phyloP scores from a whole-genome alignment of 192 early-diverging fungal species.

The Kickxella alabastrina region DNA sequence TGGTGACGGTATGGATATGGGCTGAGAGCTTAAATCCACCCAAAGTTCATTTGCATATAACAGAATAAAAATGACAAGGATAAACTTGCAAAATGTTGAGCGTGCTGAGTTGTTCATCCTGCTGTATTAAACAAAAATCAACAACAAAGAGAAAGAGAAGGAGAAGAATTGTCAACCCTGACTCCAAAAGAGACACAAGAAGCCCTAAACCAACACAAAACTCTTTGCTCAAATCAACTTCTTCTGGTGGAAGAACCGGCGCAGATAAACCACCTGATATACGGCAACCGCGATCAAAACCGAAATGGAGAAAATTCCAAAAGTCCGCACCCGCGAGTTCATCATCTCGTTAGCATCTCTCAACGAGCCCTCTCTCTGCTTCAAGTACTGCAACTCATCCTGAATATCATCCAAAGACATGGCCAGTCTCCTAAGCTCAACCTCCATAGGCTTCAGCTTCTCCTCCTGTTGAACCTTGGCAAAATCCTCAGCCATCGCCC shows the following conservation, averaged over 20 bases:
- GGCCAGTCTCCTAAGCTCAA: slow-evolving; percentile 81
- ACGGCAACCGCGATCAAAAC: slow-evolving; percentile 68
- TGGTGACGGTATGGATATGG: too few relatives aligned
- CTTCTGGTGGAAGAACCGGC: slow-evolving; percentile 85
- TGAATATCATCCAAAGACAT: slow-evolving; percentile 70
- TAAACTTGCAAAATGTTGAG: too few relatives aligned
- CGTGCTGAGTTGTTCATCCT: too few relatives aligned
- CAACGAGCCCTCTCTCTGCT: slow-evolving; percentile 75
- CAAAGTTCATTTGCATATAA: too few relatives aligned
- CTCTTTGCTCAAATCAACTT: slow-evolving; percentile 65
- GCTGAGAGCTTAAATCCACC: too few relatives aligned
- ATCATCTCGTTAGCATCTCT: slow-evolving; percentile 91
- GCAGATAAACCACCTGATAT: slow-evolving; percentile 81
- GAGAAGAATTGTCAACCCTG: too few relatives aligned
- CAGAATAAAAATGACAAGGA: too few relatives aligned
- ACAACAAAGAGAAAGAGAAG: too few relatives aligned
- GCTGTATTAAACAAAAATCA: too few relatives aligned
- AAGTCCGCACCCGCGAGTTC: slow-evolving; percentile 74
- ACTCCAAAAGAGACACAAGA: too few relatives aligned
- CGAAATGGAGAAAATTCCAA: slow-evolving; percentile 67
- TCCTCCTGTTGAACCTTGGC: slow-evolving; percentile 64
- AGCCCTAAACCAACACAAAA: too few relatives aligned
- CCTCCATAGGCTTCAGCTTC: slow-evolving; percentile 82
- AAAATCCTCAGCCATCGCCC: slow-evolving; percentile 80
- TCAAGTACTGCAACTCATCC: slow-evolving; percentile 83